Percentiles rank a stretch among this genome's conserved stretches.
Evolutionary conservation across 768 basidiomycete genomes (phyloP).

Genomic region (Mycena floridula): DNA sequence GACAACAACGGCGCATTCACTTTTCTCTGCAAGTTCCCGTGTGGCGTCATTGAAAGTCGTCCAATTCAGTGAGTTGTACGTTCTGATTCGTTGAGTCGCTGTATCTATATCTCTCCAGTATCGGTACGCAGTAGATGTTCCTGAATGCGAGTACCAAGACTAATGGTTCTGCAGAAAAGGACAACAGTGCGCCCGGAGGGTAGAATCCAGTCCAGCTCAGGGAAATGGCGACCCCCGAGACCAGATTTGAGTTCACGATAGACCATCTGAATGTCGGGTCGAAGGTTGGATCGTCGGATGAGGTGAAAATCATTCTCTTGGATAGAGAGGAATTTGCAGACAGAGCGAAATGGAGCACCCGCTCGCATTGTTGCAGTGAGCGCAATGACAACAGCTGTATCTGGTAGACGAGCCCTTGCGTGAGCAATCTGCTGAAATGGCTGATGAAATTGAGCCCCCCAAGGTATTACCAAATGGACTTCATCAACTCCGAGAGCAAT

Average conservation of each 20-base stretch:
- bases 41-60: not conserved
- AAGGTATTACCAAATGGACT: conserved; percentile 13
- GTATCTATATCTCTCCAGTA: not conserved
- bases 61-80: not conserved
- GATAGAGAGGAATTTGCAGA: conserved; percentile 17
- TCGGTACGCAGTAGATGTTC: conserved; percentile 10
- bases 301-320: conserved; percentile 11
- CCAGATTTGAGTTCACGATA: conserved; percentile 13
- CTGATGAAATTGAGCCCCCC: conserved; percentile 17
- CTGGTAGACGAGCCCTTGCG: conserved; percentile 11
- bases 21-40: not conserved
- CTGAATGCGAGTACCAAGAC: conserved; percentile 13
- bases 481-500: conserved; percentile 11
- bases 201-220: conserved; percentile 21
- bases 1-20: not conserved
- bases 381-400: not conserved
- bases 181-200: conserved; percentile 12
- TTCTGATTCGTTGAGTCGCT: not conserved
- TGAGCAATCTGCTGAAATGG: conserved; percentile 17
- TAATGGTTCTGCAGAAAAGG: conserved; percentile 21
- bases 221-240: conserved; percentile 12
- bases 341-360: not conserved
- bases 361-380: not conserved
- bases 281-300: conserved; percentile 17
- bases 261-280: conserved; percentile 17